Evolutionary conservation across 768 basidiomycete species (phyloP).

Genomic region (Galerina sulciceps): DNA sequence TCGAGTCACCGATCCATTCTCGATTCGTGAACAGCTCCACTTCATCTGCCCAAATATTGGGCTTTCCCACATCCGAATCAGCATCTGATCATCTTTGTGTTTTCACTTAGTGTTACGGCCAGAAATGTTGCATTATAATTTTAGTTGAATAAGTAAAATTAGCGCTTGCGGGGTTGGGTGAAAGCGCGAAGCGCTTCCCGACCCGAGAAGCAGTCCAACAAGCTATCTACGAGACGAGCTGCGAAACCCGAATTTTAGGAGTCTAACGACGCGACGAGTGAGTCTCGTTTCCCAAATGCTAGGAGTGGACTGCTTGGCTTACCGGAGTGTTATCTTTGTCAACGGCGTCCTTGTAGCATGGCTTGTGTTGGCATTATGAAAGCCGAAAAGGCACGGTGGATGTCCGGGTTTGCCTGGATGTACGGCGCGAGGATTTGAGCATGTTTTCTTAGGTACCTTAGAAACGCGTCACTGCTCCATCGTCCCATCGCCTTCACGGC

Average conservation of each 20-base stretch:
- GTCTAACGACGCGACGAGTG: conserved; percentile 11
- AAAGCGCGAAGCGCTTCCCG: conserved; percentile 1
- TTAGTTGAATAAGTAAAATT: no score
- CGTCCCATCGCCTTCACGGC: conserved; percentile 37
- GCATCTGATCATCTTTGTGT: no score
- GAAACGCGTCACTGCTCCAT: conserved; percentile 39
- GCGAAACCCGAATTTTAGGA: conserved; percentile 8
- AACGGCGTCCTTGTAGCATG: not conserved
- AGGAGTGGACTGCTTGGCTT: conserved; percentile 5
- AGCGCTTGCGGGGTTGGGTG: no score
- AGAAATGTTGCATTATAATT: no score
- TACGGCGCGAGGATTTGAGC: conserved; percentile 23
- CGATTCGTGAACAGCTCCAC: no score
- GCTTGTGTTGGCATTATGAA: not conserved
- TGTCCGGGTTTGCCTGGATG: conserved; percentile 2
- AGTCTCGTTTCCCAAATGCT: conserved; percentile 7
- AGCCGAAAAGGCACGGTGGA: not conserved
- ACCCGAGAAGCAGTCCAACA: not conserved
- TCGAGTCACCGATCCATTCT: no score
- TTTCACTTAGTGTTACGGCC: no score
- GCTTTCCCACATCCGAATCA: no score
- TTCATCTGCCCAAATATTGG: no score
- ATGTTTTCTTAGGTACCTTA: conserved; percentile 23
- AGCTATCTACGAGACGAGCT: conserved; percentile 8
- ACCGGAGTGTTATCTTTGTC: not conserved